Base-by-base conservation (phyloP, 1,284 basidiomycete genomes). In the Ceratobasidium papillatum region DNA sequence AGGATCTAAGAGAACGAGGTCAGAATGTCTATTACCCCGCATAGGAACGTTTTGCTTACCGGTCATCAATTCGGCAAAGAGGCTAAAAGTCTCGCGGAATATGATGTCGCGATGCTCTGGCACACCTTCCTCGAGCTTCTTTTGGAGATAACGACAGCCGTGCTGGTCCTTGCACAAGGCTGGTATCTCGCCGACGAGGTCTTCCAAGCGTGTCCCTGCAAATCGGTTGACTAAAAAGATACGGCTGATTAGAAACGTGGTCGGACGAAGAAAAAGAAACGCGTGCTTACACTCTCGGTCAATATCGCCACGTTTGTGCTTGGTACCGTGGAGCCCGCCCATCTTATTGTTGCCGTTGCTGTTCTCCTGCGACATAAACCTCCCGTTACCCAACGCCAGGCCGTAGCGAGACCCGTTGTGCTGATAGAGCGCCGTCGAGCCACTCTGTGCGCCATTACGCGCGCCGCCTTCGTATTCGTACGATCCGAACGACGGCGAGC, bases 11-110 rank as follows among this genome's bases (percentile, higher is more conserved):
- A 8, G 7, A 45, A 27, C 14, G n/a, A 9, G 9, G 56, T 72
- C 43, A 49, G 19, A 61, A 59, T 41, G 32, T 59, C 17, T 32
- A 61, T 8, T 41, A 22, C 19, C 30, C 22, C 2, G 43, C 34
- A 45, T 1, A 19, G 4, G 22, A 0, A 22, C 32, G 0, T 54
- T 32, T n/a, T 38, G 75, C 85, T 74, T 79, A 94, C 93, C 93
- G 59, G 94, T 99, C 98, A 99, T 99, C 78, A 99, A 88, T 80
- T 99, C 98, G 66, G 97, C 94, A 82, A 99, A 99, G 81, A 99
- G 96, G 73, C 92, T 91, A 80, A 98, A 99, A 1, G 97, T 99
- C 86, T 99, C 98, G 77, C 93, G 89, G 87, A 99, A 99, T 83
- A 99, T 99, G 93, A 99, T 96, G 81, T 99, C 98, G 75, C 98